Conservation (phyloP, 441 rosid species). For the Iberis amara region DNA sequence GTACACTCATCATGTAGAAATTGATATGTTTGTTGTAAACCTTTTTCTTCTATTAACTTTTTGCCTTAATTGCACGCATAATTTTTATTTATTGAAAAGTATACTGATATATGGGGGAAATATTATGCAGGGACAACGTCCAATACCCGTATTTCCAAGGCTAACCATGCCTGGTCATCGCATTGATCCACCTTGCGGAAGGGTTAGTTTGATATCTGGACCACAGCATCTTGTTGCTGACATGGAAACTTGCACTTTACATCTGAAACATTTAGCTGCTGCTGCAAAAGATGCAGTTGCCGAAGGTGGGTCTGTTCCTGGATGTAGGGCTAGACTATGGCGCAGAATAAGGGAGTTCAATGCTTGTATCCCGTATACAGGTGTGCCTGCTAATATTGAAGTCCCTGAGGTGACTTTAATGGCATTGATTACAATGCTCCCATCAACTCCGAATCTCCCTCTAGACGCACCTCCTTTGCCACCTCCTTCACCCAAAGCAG, state of each 20-base stretch:
- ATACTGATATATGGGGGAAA: slow-evolving; percentile 17
- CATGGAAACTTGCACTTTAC: slow-evolving; percentile 69
- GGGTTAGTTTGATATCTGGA: slow-evolving; percentile 60
- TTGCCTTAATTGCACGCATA: not conserved
- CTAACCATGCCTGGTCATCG: slow-evolving; percentile 99
- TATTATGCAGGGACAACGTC: slow-evolving; percentile 67
- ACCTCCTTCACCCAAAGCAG: slow-evolving; percentile 97
- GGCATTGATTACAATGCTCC: slow-evolving; percentile 99
- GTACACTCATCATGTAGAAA: slow-evolving; percentile 43
- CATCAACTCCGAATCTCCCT: slow-evolving; percentile 86
- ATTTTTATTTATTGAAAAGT: not conserved
- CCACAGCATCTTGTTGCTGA: slow-evolving; percentile 52
- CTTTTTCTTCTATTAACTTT: slow-evolving; percentile 4
- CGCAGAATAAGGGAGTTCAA: slow-evolving; percentile 99
- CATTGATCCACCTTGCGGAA: slow-evolving; percentile 97
- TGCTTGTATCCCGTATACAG: slow-evolving; percentile 85
- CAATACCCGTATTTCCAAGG: slow-evolving; percentile 89
- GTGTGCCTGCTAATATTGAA: slow-evolving; percentile 79
- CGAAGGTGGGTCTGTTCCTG: slow-evolving; percentile 96
- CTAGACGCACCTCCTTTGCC: slow-evolving; percentile 94
- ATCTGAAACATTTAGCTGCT: slow-evolving; percentile 91
- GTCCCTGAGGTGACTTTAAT: slow-evolving; percentile 97
- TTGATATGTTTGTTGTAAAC: slow-evolving; percentile 18
- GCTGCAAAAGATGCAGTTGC: slow-evolving; percentile 99
- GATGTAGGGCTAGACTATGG: slow-evolving; percentile 96